A percentile compares a stretch with the other conserved stretches of the same genome.
These are phyloP conservation scores for Fusarium nisikadoi DNA, from an alignment of 2,329 filamentous ascomycete genomes.

Conservation along the genomic window DNA sequence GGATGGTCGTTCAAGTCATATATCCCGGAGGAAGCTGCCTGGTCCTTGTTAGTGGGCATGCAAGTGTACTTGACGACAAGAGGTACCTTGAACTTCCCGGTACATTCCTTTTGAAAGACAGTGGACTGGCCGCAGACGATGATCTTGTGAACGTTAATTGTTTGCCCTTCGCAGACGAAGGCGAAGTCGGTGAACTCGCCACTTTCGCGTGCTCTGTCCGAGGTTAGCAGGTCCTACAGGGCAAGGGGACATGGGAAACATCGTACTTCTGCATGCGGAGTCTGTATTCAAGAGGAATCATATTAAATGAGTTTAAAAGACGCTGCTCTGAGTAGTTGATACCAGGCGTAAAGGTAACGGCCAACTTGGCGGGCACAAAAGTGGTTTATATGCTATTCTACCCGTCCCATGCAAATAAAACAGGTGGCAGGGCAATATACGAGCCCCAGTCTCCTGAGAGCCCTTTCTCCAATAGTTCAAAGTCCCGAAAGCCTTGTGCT, in stretches of 20 bases:
- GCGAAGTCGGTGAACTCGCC: conserved; percentile 5
- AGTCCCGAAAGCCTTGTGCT: neutral
- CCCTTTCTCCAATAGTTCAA: neutral
- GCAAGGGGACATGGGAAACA: fast-evolving
- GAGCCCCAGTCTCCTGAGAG: neutral
- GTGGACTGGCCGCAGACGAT: neutral
- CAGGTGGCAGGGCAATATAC: fast-evolving
- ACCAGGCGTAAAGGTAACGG: neutral
- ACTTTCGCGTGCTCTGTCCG: neutral
- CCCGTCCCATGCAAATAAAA: fast-evolving
- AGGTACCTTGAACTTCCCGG: neutral
- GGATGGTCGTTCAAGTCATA: neutral
- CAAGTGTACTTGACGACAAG: fast-evolving
- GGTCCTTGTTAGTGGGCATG: fast-evolving
- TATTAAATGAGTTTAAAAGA: fast-evolving
- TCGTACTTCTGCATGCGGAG: neutral
- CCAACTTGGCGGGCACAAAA: fast-evolving
- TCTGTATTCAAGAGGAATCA: neutral
- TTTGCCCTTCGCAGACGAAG: neutral
- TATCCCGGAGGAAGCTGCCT: neutral
- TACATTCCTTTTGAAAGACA: neutral
- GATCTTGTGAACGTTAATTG: neutral
- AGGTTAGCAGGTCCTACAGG: fast-evolving
- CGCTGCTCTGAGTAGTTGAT: fast-evolving
- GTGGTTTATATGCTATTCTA: neutral